Conservation (phyloP, 1,284 basidiomycete species). For the Cryptococcus sp. region DNA sequence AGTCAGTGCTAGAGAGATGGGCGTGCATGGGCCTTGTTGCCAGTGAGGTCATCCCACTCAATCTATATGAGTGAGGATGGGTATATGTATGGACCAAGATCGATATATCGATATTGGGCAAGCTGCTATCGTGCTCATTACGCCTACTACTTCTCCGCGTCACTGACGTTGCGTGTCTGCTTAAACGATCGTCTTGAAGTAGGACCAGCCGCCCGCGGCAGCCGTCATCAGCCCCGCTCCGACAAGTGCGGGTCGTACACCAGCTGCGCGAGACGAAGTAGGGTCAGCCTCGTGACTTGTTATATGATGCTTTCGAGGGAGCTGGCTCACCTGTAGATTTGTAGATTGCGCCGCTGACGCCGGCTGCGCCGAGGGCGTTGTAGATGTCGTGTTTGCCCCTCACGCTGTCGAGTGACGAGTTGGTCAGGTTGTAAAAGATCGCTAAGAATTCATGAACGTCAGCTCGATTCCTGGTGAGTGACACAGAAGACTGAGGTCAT, state of each 20-base stretch:
- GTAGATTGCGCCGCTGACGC: slow-evolving; percentile 84
- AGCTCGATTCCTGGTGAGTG: slow-evolving; percentile 41
- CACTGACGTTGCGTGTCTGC: neutral
- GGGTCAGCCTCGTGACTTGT: neutral
- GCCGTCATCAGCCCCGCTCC: slow-evolving; percentile 86
- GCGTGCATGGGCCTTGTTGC: slow-evolving; percentile 1
- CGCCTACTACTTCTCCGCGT: too few species aligned
- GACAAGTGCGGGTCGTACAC: slow-evolving; percentile 81
- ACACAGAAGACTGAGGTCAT: neutral
- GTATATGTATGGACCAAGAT: neutral
- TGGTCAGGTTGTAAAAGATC: slow-evolving; percentile 93
- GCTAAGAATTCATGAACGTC: slow-evolving; percentile 57
- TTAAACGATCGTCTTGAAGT: slow-evolving; percentile 70
- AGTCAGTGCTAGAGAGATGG: slow-evolving; percentile 1
- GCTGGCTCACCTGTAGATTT: slow-evolving; percentile 81
- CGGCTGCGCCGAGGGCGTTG: slow-evolving; percentile 91
- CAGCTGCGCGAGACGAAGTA: slow-evolving; percentile 62
- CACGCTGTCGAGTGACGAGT: slow-evolving; percentile 85
- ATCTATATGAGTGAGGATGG: neutral
- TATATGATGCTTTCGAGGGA: neutral
- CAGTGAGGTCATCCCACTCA: neutral
- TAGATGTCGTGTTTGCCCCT: slow-evolving; percentile 89
- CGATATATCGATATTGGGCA: neutral
- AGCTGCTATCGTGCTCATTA: too few species aligned
- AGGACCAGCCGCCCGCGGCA: slow-evolving; percentile 86